phyloP scores from a whole-genome alignment of 1,284 basidiomycete species.

The Phylloporus sp. region DNA sequence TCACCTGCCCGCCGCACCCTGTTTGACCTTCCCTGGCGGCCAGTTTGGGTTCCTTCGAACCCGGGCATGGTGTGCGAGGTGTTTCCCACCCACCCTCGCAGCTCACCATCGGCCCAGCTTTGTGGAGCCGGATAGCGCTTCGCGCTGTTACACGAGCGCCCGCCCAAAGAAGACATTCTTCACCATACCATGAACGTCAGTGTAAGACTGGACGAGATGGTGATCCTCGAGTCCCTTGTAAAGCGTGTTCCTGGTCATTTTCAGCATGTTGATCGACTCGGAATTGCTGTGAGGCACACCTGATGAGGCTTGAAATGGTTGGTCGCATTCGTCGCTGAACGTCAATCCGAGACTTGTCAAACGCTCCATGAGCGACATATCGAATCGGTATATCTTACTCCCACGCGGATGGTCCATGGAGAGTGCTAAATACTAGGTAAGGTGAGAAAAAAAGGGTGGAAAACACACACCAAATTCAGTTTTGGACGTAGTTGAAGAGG shows the following conservation, averaged over 20 bases:
- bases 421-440: conserved; percentile 46
- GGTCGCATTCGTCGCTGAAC: conserved; percentile 72
- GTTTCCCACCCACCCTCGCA: no score
- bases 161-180: conserved; percentile 67
- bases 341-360: conserved; percentile 62
- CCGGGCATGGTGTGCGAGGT: no score
- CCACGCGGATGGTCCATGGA: conserved; percentile 63
- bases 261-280: neutral
- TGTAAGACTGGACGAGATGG: conserved; percentile 55
- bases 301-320: conserved; percentile 56
- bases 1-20: no score
- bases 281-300: conserved; percentile 43
- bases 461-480: no score
- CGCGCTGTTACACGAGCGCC: no score
- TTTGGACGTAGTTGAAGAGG: conserved; percentile 75
- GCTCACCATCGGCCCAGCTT: no score
- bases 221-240: conserved; percentile 70
- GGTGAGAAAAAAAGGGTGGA: no score
- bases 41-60: no score
- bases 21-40: no score
- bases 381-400: conserved; percentile 59
- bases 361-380: conserved; percentile 71
- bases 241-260: conserved; percentile 54
- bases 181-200: conserved; percentile 59
- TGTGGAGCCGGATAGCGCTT: no score